Evolutionary conservation across 2,329 filamentous ascomycete species (phyloP), one percentile per base, ranked within the genome.

Genomic region (Thyridium curvatum): DNA sequence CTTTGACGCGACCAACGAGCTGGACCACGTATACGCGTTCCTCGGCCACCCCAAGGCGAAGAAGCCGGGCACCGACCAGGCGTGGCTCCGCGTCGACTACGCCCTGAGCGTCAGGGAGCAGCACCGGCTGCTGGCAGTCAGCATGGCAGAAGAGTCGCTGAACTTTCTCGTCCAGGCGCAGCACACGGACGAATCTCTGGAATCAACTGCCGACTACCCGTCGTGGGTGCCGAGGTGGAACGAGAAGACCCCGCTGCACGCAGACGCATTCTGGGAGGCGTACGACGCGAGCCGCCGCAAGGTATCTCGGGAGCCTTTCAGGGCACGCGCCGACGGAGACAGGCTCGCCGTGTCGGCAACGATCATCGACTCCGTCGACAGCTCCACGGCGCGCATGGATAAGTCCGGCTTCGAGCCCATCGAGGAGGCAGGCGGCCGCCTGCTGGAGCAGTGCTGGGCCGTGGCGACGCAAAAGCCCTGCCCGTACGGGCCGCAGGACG

Each of bases 211-310:
- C 12, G 41, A 45, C 33, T 42, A 41, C n/a, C 44, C 44, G 5
- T 44, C 41, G 9, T 46, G 44, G 44, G 30, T 46, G 4, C 44
- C 41, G 9, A 38, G 32, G 29, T 46, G 44, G 44, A 30, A 42
- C 30, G 18, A 46, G 28, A 26, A 26, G 10, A 26, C 21, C 21
- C n/a, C 42, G 13, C 18, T 18, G 28, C 26, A 35, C 21, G 41
- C 44, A 12, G 44, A 46, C 34, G 41, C 44, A 4, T 35, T 46
- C 13, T 41, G 32, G 32, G 41, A 46, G 17, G 44, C 41, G 8
- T 46, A 39, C 33, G 44, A 46, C 30, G 41, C 44, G 32, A 46
- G 42, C 37, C 39, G 37, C 26, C 41, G 44, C 10, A 26, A 26
- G 10, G 21, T 39, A 46, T 18, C 32, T 44, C 9, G 41, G 38